Percentiles rank a stretch among this genome's conserved stretches.
These are phyloP conservation scores for Penicillium mononematosum DNA, from an alignment of 495 filamentous ascomycete species.

Conservation along the genomic window DNA sequence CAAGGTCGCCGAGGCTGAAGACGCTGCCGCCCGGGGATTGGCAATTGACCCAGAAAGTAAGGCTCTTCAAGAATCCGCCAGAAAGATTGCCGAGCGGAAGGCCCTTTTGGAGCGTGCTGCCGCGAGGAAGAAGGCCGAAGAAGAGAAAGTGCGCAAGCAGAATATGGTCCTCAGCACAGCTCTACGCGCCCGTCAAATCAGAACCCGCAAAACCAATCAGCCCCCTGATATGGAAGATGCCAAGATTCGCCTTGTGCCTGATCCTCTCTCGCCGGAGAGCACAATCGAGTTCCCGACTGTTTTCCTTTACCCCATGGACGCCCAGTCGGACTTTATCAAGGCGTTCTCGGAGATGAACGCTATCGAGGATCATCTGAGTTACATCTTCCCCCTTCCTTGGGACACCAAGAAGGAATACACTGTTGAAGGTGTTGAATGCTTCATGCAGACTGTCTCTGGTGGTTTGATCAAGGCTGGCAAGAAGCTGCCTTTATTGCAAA, in stretches of 20 bases:
- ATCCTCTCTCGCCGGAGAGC: slow-evolving; percentile 69
- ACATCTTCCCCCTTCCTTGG: slow-evolving; percentile 85
- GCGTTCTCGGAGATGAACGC: slow-evolving; percentile 67
- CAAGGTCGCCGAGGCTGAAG: slow-evolving; percentile 70
- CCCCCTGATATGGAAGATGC: slow-evolving; percentile 86
- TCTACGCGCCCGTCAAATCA: slow-evolving; percentile 71
- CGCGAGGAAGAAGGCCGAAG: slow-evolving; percentile 46
- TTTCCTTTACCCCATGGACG: slow-evolving; percentile 76
- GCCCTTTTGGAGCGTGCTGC: slow-evolving; percentile 36
- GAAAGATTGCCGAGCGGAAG: slow-evolving; percentile 55
- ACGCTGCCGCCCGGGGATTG: slow-evolving; percentile 70
- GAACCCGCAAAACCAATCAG: slow-evolving; percentile 60
- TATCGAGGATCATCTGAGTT: slow-evolving; percentile 70
- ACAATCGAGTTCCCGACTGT: slow-evolving; percentile 73
- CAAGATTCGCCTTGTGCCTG: slow-evolving; percentile 61
- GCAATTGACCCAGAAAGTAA: slow-evolving; percentile 61
- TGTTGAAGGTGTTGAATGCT: slow-evolving; percentile 71
- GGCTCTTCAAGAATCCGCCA: slow-evolving; percentile 53
- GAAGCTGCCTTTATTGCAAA: slow-evolving; percentile 72
- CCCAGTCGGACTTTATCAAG: slow-evolving; percentile 88
- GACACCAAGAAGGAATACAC: slow-evolving; percentile 68
- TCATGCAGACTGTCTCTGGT: slow-evolving; percentile 76
- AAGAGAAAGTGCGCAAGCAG: slow-evolving; percentile 54
- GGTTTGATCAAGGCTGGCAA: slow-evolving; percentile 89
- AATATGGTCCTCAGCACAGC: slow-evolving; percentile 63